Conservation (phyloP, 306 rosid species). For the Ammopiptanthus mongolicus region DNA sequence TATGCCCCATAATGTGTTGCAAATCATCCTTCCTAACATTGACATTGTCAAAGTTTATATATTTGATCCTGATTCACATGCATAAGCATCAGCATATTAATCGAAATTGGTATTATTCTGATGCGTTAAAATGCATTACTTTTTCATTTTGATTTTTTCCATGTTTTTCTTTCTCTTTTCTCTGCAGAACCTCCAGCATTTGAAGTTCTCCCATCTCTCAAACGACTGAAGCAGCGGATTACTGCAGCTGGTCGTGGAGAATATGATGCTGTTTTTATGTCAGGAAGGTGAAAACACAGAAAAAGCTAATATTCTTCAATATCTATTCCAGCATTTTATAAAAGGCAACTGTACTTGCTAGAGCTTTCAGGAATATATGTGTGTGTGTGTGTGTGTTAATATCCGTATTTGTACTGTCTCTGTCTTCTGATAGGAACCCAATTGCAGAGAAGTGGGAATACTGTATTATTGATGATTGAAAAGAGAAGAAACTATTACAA, state of each 20-base stretch:
- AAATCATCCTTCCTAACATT: conserved; percentile 12
- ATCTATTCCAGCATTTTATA: not conserved
- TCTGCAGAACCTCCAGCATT: conserved; percentile 86
- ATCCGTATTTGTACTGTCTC: not conserved
- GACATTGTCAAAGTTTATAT: not conserved
- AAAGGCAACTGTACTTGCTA: not conserved
- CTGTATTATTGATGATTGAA: too few species aligned
- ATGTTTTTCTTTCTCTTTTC: not conserved
- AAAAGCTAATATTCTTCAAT: conserved; percentile 4
- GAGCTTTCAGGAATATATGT: not conserved
- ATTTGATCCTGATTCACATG: conserved; percentile 10
- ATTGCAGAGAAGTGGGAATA: too few species aligned
- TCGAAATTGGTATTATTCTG: not conserved
- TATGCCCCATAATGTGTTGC: conserved; percentile 2
- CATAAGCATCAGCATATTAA: not conserved
- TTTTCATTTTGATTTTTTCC: conserved; percentile 6
- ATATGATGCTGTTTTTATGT: conserved; percentile 88
- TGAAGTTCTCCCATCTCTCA: conserved; percentile 94
- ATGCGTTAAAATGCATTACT: not conserved
- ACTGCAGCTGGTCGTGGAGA: conserved; percentile 79
- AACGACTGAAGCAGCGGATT: conserved; percentile 77
- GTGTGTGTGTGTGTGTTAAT: too few species aligned
- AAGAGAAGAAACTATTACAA: too few species aligned
- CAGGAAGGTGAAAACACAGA: conserved; percentile 67
- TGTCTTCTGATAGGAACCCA: too few species aligned